Evolutionary conservation across 2,329 filamentous ascomycete genomes (phyloP).

Genomic region (Colletotrichum sp.): DNA sequence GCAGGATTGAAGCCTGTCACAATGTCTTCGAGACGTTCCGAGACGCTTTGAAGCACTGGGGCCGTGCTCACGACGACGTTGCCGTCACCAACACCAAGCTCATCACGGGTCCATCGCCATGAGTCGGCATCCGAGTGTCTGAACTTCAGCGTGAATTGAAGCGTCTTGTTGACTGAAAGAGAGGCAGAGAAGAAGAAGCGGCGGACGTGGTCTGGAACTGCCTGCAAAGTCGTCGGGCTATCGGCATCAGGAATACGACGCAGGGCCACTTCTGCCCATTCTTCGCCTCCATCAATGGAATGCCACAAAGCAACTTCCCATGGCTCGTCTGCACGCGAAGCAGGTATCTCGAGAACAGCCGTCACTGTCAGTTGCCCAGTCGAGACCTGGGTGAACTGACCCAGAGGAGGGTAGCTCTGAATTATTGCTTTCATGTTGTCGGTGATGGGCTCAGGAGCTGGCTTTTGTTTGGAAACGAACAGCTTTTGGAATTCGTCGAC

Average conservation of each 20-base stretch:
- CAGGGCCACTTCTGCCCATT: conserved; percentile 59
- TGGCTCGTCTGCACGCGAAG: conserved; percentile 53
- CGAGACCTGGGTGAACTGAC: conserved; percentile 70
- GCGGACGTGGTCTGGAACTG: conserved; percentile 11
- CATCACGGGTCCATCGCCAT: conserved; percentile 77
- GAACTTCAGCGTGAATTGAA: conserved; percentile 76
- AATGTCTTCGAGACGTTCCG: conserved; percentile 55
- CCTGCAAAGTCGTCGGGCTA: conserved; percentile 57
- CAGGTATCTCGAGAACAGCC: conserved; percentile 71
- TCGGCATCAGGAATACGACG: conserved; percentile 26
- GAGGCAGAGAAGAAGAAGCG: conserved; percentile 11
- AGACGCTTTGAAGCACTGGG: conserved; percentile 27
- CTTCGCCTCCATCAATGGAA: conserved; percentile 56
- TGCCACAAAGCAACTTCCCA: conserved; percentile 84
- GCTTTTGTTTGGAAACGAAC: conserved; percentile 42
- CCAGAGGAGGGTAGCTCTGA: conserved; percentile 72
- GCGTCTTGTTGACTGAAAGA: conserved; percentile 50
- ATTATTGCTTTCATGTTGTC: conserved; percentile 42
- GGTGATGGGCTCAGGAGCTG: conserved; percentile 26
- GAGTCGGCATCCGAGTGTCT: conserved; percentile 52
- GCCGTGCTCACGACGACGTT: conserved; percentile 55
- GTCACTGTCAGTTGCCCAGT: conserved; percentile 61
- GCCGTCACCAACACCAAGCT: conserved; percentile 68
- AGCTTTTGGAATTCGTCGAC: conserved; percentile 40
- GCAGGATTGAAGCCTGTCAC: conserved; percentile 62